Evolutionary conservation across 495 filamentous ascomycete genomes (phyloP).

Genomic region (Aspergillus saccharolyticus): DNA sequence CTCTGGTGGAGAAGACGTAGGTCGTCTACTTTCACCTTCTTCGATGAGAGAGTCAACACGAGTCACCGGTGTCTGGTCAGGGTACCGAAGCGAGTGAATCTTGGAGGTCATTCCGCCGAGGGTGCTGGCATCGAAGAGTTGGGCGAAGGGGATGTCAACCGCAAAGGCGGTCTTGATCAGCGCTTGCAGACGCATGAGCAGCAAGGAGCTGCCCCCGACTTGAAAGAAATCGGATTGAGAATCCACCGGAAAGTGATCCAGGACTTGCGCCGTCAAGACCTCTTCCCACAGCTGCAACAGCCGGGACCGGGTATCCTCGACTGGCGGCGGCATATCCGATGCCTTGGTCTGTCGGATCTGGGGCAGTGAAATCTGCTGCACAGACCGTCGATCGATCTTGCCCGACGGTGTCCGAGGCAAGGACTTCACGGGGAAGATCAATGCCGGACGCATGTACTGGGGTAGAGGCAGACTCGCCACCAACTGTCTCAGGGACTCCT

Average conservation of each 20-base stretch:
- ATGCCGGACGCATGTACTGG: constrained; percentile 42
- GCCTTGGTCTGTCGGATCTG: too few species aligned
- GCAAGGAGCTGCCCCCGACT: constrained; percentile 27
- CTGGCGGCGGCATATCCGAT: too few species aligned
- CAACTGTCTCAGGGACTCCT: background rate
- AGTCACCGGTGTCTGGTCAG: too few species aligned
- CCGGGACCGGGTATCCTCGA: too few species aligned
- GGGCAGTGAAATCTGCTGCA: constrained; percentile 6
- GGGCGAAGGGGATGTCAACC: background rate
- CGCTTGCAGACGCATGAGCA: constrained; percentile 20
- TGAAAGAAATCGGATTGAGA: constrained; percentile 22
- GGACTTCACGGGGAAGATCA: constrained; percentile 27
- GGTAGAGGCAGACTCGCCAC: constrained; percentile 31
- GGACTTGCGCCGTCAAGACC: background rate
- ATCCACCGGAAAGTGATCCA: constrained; percentile 1
- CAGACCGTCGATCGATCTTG: constrained; percentile 37
- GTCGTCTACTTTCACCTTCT: too few species aligned
- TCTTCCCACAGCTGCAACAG: background rate
- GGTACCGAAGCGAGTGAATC: background rate
- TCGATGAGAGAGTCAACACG: too few species aligned
- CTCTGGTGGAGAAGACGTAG: too few species aligned
- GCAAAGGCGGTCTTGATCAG: constrained; percentile 14
- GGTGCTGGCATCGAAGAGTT: background rate
- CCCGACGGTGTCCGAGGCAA: constrained; percentile 37
- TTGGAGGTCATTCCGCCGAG: constrained; percentile 16